Conservation (phyloP, 768 basidiomycete species). For the Hydnomerulius pinastri region DNA sequence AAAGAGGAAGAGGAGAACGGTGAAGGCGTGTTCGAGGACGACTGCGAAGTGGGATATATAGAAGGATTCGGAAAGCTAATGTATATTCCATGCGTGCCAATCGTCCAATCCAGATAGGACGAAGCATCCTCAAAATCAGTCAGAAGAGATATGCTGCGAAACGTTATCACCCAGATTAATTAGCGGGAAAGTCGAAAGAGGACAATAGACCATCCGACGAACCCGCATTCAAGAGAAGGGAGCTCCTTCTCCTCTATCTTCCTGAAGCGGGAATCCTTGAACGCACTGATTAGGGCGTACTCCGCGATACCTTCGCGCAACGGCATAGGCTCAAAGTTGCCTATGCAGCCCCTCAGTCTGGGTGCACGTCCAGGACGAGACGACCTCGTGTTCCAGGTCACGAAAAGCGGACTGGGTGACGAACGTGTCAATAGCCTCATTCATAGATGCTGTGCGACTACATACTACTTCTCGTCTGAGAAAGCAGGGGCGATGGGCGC, state of each 20-base stretch:
- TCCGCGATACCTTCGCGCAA: conserved; percentile 79
- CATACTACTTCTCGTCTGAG: conserved; percentile 77
- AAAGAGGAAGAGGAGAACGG: conserved; percentile 68
- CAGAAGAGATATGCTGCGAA: conserved; percentile 79
- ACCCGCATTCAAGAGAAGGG: conserved; percentile 84
- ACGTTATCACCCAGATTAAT: neutral
- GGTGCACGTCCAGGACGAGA: conserved; percentile 59
- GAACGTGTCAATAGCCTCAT: conserved; percentile 8
- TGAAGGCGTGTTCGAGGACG: conserved; percentile 66
- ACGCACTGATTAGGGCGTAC: conserved; percentile 90
- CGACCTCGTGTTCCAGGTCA: conserved; percentile 88
- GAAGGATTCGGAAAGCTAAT: conserved; percentile 85
- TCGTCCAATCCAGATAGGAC: conserved; percentile 89
- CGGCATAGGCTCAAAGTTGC: conserved; percentile 80
- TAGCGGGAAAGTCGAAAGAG: conserved; percentile 1
- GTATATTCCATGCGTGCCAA: conserved; percentile 91
- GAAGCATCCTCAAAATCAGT: conserved; percentile 88
- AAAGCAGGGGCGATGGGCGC: conserved; percentile 63
- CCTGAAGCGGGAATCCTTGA: conserved; percentile 84
- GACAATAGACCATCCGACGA: conserved; percentile 33
- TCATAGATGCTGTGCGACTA: conserved; percentile 9
- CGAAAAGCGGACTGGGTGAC: conserved; percentile 72
- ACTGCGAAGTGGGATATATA: conserved; percentile 45
- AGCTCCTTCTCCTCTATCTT: conserved; percentile 79
- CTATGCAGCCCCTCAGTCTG: conserved; percentile 90